These are phyloP conservation scores for Fusarium armeniacum DNA, from an alignment of 2,329 filamentous ascomycete species.

Conservation along the genomic window DNA sequence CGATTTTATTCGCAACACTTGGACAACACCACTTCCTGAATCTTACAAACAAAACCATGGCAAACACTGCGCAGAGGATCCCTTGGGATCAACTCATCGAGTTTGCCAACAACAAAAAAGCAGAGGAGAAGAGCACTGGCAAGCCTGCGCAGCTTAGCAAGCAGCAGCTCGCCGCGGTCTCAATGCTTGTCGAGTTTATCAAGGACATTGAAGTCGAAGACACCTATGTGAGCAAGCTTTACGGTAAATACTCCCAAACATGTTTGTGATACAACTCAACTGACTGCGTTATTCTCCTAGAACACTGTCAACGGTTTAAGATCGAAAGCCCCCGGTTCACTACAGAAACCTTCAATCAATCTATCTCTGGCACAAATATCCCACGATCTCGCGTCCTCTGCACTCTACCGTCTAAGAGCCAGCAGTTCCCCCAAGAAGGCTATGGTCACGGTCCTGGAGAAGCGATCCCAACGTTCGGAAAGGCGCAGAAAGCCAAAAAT, in stretches of 20 bases:
- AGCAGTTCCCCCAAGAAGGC: slow-evolving; percentile 51
- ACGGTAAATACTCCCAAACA: slow-evolving; percentile 38
- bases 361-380: slow-evolving; percentile 29
- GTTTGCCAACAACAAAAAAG: slow-evolving; percentile 38
- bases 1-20: not conserved
- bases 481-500: slow-evolving; percentile 67
- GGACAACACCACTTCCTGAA: slow-evolving; percentile 1
- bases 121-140: slow-evolving; percentile 29
- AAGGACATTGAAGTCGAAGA: slow-evolving; percentile 49
- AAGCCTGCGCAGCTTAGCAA: slow-evolving; percentile 56
- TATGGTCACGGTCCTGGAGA: slow-evolving; percentile 53
- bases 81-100: slow-evolving; percentile 41
- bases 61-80: slow-evolving; percentile 6
- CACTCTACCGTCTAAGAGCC: slow-evolving; percentile 37
- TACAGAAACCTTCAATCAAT: slow-evolving; percentile 36
- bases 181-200: slow-evolving; percentile 54
- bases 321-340: slow-evolving; percentile 10
- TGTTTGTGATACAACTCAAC: not conserved
- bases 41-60: slow-evolving; percentile 11
- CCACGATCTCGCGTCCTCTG: slow-evolving; percentile 50
- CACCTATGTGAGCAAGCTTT: slow-evolving; percentile 52
- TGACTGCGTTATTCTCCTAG: slow-evolving; percentile 12
- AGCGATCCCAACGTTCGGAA: slow-evolving; percentile 56
- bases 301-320: slow-evolving; percentile 27
- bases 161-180: slow-evolving; percentile 58